A percentile compares a stretch with the other conserved stretches of the same genome.
Evolutionary conservation across 1,284 basidiomycete genomes (phyloP).

Genomic region (Trichosporon coremiiforme): DNA sequence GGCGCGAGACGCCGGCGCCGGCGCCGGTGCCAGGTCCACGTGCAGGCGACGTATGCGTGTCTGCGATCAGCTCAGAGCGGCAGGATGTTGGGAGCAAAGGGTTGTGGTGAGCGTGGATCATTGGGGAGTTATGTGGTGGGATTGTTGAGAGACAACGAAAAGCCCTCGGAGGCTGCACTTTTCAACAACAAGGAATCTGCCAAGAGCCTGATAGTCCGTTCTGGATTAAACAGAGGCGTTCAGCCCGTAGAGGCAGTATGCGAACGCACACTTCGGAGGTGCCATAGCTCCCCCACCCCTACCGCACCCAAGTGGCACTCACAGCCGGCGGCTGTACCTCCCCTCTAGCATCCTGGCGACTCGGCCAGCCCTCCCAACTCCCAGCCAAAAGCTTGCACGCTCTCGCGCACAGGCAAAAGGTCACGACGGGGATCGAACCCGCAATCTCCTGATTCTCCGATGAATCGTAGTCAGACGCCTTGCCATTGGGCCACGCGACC

Average conservation of each 20-base stretch:
- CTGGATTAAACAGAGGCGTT: too few species aligned
- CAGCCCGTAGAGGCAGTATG: too few species aligned
- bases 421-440: slow-evolving; percentile 29
- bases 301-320: not conserved
- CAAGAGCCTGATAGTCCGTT: too few species aligned
- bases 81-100: too few species aligned
- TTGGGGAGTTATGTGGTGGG: too few species aligned
- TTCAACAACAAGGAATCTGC: too few species aligned
- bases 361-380: not conserved
- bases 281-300: too few species aligned
- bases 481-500: slow-evolving; percentile 28
- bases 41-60: not conserved
- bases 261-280: too few species aligned
- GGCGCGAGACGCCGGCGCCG: not conserved
- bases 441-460: slow-evolving; percentile 25
- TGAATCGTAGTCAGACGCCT: slow-evolving; percentile 26
- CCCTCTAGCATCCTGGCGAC: not conserved
- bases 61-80: too few species aligned
- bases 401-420: slow-evolving; percentile 12
- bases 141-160: too few species aligned
- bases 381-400: not conserved
- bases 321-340: not conserved
- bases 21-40: not conserved
- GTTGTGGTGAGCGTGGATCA: too few species aligned
- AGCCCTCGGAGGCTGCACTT: too few species aligned